phyloP scores from a whole-genome alignment of 2,329 filamentous ascomycete species.

The Chaetomiaceae sp. region DNA sequence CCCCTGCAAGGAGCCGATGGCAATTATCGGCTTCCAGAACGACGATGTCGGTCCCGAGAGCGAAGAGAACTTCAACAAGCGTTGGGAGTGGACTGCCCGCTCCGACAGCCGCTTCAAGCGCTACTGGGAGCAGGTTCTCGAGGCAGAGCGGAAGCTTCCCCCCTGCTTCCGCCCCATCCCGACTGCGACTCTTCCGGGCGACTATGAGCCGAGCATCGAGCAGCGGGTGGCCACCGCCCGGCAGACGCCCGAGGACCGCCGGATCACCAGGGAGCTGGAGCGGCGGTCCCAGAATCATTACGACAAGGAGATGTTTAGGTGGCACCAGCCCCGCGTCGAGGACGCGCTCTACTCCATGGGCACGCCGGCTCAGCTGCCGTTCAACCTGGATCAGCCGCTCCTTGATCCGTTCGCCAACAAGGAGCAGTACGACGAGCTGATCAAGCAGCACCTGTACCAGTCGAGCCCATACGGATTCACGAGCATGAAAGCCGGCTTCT shows the following conservation, averaged over 20 bases:
- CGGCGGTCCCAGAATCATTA: background rate
- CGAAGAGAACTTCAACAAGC: background rate
- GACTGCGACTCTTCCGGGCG: too few relatives aligned
- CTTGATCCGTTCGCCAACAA: constrained; percentile 1
- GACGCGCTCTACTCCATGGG: constrained; percentile 4
- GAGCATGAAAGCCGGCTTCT: too few relatives aligned
- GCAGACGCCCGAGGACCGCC: too few relatives aligned
- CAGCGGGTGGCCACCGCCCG: background rate
- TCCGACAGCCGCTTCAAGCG: background rate
- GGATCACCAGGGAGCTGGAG: background rate
- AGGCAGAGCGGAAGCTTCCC: background rate
- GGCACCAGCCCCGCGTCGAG: background rate
- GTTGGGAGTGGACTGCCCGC: background rate
- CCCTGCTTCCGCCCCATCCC: background rate
- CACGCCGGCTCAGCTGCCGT: background rate
- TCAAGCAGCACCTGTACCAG: background rate
- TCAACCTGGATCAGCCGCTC: constrained; percentile 11
- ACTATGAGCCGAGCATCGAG: background rate
- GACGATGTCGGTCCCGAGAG: background rate
- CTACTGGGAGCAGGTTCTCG: too few relatives aligned
- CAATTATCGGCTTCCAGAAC: background rate
- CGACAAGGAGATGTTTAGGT: background rate
- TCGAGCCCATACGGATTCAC: background rate
- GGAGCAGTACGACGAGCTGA: background rate
- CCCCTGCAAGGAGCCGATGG: constrained; percentile 4